Evolutionary conservation across 768 basidiomycete genomes (phyloP), one percentile per base, ranked within the genome.

Genomic region (Rhodocollybia butyracea): DNA sequence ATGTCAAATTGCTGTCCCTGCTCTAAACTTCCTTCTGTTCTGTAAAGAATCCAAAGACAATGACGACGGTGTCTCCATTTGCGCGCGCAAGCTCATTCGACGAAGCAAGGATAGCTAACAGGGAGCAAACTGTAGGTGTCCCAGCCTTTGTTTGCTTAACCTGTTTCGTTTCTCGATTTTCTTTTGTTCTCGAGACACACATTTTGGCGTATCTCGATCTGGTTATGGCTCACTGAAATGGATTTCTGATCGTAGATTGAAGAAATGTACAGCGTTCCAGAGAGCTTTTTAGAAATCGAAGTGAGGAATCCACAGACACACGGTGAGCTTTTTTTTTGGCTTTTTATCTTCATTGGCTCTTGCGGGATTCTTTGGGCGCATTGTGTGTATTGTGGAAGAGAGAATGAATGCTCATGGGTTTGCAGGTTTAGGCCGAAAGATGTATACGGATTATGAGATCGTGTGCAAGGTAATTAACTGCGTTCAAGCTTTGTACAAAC

Each of bases 371-470:
- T 60, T 24, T 57, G 36, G 43, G 30, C 17, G 42, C 29, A 57
- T 40, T 41, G 32, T 11, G 5, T 8, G n/a, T n/a, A n/a, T n/a
- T n/a, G n/a, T n/a, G n/a, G n/a, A n/a, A n/a, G n/a, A n/a, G n/a
- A n/a, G n/a, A n/a, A n/a, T 29, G 3, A 45, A 45, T 22, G 43
- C 4, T 12, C 6, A 17, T 27, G 15, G 26, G 31, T 34, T 24
- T 48, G 1, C 67, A 94, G 94, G 94, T 29, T 94, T 95, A 64
- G 96, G 97, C 27, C 79, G 97, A 64, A 98, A 98, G 81, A 96
- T 96, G 95, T 99, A 91, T 73, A 99, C 97, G 39, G 96, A 98
- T 78, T 98, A 98, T 66, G 97, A 99, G 75, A 88, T 99, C 56
- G 88, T 98, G 42, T 97, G 94, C 81, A 94, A 94, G 84, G 95